Conservation (phyloP, 2,329 filamentous ascomycete genomes). For the Chrysoporthe austroafricana region DNA sequence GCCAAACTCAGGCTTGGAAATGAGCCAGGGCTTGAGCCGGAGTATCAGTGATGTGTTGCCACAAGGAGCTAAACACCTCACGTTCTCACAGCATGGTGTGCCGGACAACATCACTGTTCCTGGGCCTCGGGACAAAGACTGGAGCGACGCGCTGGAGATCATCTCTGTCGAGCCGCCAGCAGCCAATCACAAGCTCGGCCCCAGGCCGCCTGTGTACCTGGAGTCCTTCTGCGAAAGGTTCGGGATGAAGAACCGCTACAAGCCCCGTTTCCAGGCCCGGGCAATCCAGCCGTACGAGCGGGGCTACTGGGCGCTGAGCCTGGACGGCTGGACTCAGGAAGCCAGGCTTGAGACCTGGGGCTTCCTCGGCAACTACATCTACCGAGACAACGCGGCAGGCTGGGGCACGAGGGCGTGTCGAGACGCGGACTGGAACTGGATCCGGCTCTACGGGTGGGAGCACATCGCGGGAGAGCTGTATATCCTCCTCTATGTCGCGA, state of each 20-base stretch:
- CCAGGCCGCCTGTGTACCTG: constrained; percentile 49
- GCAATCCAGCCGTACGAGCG: constrained; percentile 65
- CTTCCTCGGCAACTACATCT: constrained; percentile 63
- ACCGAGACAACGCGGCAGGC: constrained; percentile 57
- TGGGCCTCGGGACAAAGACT: constrained; percentile 4
- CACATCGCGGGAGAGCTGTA: constrained; percentile 74
- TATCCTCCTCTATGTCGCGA: constrained; percentile 74
- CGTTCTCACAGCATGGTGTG: constrained; percentile 31
- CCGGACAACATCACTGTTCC: not conserved
- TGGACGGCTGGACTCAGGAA: constrained; percentile 53
- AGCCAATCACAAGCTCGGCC: constrained; percentile 47
- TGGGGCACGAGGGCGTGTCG: constrained; percentile 69
- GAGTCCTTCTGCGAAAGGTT: constrained; percentile 56
- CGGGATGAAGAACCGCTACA: constrained; percentile 57
- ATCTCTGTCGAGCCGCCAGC: constrained; percentile 50
- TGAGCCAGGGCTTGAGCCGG: constrained; percentile 35
- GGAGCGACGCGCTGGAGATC: constrained; percentile 15
- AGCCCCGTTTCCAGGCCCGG: constrained; percentile 53
- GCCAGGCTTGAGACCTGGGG: constrained; percentile 62
- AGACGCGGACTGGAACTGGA: constrained; percentile 45
- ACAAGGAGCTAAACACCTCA: not conserved
- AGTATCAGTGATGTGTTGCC: constrained; percentile 39
- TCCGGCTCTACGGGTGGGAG: constrained; percentile 81
- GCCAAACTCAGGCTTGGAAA: constrained; percentile 25
- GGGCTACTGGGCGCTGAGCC: constrained; percentile 76